phyloP scores from a whole-genome alignment of 306 rosid genomes.

The Dicorynia guianensis region DNA sequence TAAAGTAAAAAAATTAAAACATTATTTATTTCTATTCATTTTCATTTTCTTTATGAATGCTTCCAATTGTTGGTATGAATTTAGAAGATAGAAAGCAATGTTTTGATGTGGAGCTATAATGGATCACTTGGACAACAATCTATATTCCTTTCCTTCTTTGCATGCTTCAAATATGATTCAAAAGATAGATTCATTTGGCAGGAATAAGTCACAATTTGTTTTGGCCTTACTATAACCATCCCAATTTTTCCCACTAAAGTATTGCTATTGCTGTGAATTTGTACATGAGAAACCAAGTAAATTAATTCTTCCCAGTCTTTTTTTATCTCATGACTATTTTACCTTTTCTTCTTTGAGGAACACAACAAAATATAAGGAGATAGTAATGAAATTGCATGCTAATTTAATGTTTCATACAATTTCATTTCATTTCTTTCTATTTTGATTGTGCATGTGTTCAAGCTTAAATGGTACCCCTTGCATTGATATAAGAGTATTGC shows the following conservation, averaged over 20 bases:
- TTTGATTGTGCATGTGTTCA: background rate
- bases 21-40: background rate
- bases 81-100: background rate
- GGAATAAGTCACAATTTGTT: background rate
- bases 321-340: background rate
- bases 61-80: background rate
- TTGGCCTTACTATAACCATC: background rate
- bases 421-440: slow-evolving; percentile 23
- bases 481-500: background rate
- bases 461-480: background rate
- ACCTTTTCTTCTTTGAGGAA: background rate
- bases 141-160: background rate
- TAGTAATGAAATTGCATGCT: slow-evolving; percentile 3
- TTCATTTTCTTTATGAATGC: background rate
- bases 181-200: background rate
- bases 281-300: background rate
- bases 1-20: background rate
- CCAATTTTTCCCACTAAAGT: background rate
- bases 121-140: background rate
- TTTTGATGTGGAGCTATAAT: background rate
- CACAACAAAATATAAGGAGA: background rate
- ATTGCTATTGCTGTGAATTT: background rate
- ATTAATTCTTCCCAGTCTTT: background rate
- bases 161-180: background rate
- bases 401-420: background rate